phyloP scores from a whole-genome alignment of 2,329 filamentous ascomycete species.

The Stromatinia cepivora region DNA sequence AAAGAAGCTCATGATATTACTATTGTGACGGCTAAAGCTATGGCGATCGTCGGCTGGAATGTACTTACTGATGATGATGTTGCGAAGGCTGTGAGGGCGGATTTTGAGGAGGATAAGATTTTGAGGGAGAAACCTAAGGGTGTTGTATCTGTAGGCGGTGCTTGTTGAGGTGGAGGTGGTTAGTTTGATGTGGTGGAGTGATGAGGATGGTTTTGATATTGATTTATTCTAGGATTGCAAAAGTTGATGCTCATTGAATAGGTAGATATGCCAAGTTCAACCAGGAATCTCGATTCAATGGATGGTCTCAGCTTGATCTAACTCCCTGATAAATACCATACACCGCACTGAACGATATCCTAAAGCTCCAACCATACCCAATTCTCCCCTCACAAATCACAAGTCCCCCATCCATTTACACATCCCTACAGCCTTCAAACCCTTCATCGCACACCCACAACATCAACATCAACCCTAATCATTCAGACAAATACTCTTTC shows the following conservation, averaged over 20 bases:
- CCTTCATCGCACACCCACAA: no score
- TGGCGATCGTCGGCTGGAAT: slow-evolving; percentile 50
- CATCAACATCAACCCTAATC: no score
- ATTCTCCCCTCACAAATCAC: background rate
- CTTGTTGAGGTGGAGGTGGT: background rate
- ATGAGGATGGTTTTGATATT: background rate
- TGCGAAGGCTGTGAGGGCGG: slow-evolving; percentile 46
- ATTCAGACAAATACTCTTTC: background rate
- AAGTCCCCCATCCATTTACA: no score
- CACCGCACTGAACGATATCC: no score
- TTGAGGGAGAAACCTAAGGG: background rate
- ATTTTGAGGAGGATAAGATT: slow-evolving; percentile 40
- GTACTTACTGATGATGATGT: slow-evolving; percentile 47
- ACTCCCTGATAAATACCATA: no score
- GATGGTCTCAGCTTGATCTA: background rate
- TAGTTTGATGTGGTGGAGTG: background rate
- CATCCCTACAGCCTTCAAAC: no score
- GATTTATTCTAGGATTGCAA: background rate
- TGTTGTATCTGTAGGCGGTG: background rate
- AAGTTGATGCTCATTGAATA: background rate
- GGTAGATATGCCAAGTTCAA: background rate
- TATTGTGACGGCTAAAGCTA: slow-evolving; percentile 33
- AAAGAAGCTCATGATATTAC: slow-evolving; percentile 31
- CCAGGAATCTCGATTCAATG: background rate
- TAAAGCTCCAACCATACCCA: background rate